phyloP scores from a whole-genome alignment of 345 rosid species.

The Linum usitatissimum region DNA sequence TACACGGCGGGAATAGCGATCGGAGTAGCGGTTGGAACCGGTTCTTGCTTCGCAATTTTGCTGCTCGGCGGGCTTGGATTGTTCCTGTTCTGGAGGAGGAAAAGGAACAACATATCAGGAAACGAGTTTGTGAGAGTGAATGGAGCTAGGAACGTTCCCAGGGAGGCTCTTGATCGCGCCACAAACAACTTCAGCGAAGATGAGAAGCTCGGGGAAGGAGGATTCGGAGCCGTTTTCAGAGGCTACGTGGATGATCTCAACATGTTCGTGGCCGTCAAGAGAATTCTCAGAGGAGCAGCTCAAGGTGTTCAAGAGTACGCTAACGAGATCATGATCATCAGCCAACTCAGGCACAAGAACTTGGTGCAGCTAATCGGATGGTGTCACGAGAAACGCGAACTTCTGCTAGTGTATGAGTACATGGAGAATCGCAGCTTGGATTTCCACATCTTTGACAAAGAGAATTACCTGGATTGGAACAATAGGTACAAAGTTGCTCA shows the following conservation, averaged over 20 bases:
- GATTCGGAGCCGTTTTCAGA: slow-evolving; percentile 24
- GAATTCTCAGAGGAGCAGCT: slow-evolving; percentile 5
- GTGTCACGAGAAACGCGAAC: slow-evolving; percentile 23
- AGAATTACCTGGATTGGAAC: slow-evolving; percentile 14
- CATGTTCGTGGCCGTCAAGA: slow-evolving; percentile 18
- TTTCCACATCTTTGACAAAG: slow-evolving; percentile 12
- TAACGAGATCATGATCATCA: slow-evolving; percentile 24
- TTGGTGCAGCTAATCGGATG: slow-evolving; percentile 31
- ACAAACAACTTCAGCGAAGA: slow-evolving; percentile 20
- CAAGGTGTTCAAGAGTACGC: slow-evolving; percentile 22
- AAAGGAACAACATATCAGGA: neutral
- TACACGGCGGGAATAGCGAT: neutral
- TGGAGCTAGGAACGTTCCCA: slow-evolving; percentile 22
- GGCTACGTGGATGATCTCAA: slow-evolving; percentile 13
- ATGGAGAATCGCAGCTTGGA: slow-evolving; percentile 30
- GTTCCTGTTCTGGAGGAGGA: neutral
- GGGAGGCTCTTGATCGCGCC: slow-evolving; percentile 16
- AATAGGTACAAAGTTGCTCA: slow-evolving; percentile 15
- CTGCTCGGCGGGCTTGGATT: neutral
- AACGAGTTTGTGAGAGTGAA: slow-evolving; percentile 12
- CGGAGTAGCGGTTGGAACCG: neutral
- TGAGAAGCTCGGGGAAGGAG: slow-evolving; percentile 26
- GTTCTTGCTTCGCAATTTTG: neutral
- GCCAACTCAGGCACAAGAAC: slow-evolving; percentile 27
- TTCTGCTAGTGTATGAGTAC: slow-evolving; percentile 27